phyloP scores from a whole-genome alignment of 2,329 filamentous ascomycete species.

The Pseudophaeomoniella oleicola region DNA sequence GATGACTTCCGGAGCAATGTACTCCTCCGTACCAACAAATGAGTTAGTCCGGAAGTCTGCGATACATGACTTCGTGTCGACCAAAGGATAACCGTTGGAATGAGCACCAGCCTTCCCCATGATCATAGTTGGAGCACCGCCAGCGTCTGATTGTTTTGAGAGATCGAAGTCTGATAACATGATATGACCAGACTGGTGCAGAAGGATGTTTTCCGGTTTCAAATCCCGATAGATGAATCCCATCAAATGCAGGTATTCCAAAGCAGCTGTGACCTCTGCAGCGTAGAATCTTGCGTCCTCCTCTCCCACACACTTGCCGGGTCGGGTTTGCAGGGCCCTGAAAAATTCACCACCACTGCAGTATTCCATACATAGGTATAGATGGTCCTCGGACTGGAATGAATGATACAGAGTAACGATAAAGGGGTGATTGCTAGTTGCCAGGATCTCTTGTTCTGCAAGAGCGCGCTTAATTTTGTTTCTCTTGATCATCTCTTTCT shows the following conservation, averaged over 20 bases:
- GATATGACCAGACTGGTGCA: conserved; percentile 98
- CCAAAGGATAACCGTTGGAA: conserved; percentile 77
- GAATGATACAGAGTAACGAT: conserved; percentile 98
- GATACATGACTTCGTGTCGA: conserved; percentile 97
- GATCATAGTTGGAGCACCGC: conserved; percentile 96
- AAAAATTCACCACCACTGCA: conserved; percentile 99
- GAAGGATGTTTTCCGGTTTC: conserved; percentile 92
- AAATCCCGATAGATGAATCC: conserved; percentile 97
- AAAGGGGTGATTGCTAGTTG: conserved; percentile 96
- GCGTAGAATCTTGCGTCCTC: conserved; percentile 96
- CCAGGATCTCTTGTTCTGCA: conserved; percentile 93
- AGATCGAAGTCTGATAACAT: conserved; percentile 99
- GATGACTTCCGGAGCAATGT: conserved; percentile 97
- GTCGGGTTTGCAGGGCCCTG: conserved; percentile 76
- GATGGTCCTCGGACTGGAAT: conserved; percentile 95
- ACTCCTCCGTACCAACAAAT: conserved; percentile 96
- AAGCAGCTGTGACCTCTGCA: conserved; percentile 86
- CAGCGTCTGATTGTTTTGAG: conserved; percentile 91
- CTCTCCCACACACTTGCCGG: conserved; percentile 93
- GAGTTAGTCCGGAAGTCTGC: conserved; percentile 97
- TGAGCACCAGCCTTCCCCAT: conserved; percentile 71
- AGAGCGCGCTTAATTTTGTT: conserved; percentile 99
- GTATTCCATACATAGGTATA: conserved; percentile 99
- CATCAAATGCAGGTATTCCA: conserved; percentile 97
- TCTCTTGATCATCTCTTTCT: conserved; percentile 99